phyloP scores from a whole-genome alignment of 495 filamentous ascomycete genomes.

The Aspergillus sparsus region DNA sequence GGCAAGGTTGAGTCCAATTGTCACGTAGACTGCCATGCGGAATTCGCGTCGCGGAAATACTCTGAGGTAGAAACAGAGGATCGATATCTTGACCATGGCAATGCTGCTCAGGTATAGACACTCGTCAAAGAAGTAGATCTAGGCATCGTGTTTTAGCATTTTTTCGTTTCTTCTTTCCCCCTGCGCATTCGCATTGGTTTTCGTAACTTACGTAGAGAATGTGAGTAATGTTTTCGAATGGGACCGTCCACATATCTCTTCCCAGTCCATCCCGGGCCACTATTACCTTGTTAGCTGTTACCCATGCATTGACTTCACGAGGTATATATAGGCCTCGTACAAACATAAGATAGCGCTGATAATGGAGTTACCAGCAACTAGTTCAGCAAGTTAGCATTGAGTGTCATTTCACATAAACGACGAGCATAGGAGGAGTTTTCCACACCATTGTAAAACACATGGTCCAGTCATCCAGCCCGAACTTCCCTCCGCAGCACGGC shows the following conservation, averaged over 20 bases:
- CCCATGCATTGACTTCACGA: not conserved
- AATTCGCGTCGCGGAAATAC: conserved; percentile 42
- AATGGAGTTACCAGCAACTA: conserved; percentile 29
- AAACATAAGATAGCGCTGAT: conserved; percentile 29
- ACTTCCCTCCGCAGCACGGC: conserved; percentile 26
- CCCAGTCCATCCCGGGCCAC: conserved; percentile 45
- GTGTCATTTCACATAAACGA: not conserved
- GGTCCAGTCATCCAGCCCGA: conserved; percentile 36
- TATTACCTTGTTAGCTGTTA: conserved; percentile 14
- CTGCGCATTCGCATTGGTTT: not conserved
- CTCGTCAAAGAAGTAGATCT: conserved; percentile 38
- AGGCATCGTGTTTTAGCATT: not conserved
- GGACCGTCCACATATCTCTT: conserved; percentile 49
- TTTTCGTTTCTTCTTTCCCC: not conserved
- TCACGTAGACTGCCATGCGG: conserved; percentile 29
- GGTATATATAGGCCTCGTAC: conserved; percentile 20
- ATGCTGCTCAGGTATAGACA: conserved; percentile 38
- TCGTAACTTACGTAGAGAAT: conserved; percentile 34
- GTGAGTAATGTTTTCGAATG: conserved; percentile 45
- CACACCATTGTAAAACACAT: conserved; percentile 36
- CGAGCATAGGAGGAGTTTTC: not conserved
- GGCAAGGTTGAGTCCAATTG: conserved; percentile 39
- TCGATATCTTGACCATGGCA: conserved; percentile 42
- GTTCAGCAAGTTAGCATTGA: not conserved
- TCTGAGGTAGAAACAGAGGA: conserved; percentile 43